These are phyloP conservation scores for Puccinia triticina DNA, from an alignment of 1,284 basidiomycete species.

Conservation along the genomic window DNA sequence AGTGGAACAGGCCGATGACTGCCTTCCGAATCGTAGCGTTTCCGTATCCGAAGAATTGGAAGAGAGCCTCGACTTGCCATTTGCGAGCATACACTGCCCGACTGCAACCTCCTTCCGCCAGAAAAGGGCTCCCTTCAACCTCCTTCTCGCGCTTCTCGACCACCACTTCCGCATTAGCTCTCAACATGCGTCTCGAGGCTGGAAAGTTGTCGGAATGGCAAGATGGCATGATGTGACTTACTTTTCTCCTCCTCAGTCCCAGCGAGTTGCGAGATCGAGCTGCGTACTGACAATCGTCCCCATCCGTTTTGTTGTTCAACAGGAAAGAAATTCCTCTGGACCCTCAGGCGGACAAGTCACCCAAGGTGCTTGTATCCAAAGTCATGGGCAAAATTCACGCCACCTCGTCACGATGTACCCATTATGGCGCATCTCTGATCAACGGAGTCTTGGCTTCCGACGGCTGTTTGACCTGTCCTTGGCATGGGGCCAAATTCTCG, in stretches of 20 bases:
- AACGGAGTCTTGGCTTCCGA: slow-evolving; percentile 57
- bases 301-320: neutral
- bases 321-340: slow-evolving; percentile 43
- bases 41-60: neutral
- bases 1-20: neutral
- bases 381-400: slow-evolving; percentile 58
- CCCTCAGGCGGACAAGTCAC: slow-evolving; percentile 34
- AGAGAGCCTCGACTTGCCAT: neutral
- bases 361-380: slow-evolving; percentile 57
- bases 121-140: neutral
- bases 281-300: neutral
- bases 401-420: slow-evolving; percentile 59
- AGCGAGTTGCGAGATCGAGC: neutral
- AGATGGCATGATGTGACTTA: slow-evolving; percentile 41
- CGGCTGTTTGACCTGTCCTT: slow-evolving; percentile 59
- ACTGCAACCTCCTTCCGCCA: neutral
- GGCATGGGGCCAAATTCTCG: slow-evolving; percentile 60
- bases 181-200: slow-evolving; percentile 34
- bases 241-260: neutral
- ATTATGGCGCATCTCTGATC: slow-evolving; percentile 59
- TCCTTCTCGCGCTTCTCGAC: neutral
- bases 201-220: slow-evolving; percentile 36
- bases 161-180: neutral
- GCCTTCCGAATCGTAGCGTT: neutral
- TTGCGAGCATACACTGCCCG: neutral